These are phyloP conservation scores for Apiospora arundinis DNA, from an alignment of 2,329 filamentous ascomycete species.

Conservation along the genomic window DNA sequence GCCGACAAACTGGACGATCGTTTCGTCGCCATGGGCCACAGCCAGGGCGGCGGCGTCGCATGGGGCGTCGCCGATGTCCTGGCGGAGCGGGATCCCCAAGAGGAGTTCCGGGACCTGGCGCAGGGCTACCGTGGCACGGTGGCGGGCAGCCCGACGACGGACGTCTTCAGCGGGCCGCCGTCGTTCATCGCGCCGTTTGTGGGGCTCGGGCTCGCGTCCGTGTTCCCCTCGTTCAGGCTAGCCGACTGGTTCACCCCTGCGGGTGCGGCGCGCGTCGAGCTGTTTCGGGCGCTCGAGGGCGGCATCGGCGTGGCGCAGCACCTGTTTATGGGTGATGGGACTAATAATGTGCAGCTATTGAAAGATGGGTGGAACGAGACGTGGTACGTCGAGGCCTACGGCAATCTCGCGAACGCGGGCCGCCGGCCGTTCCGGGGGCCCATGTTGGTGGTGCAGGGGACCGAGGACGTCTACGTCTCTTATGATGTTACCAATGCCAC, in stretches of 20 bases:
- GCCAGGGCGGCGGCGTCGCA: constrained; percentile 51
- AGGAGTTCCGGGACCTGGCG: constrained; percentile 39
- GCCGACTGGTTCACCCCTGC: constrained; percentile 37
- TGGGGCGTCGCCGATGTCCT: constrained; percentile 46
- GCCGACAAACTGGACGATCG: constrained; percentile 38
- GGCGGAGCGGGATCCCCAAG: constrained; percentile 23
- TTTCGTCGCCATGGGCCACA: constrained; percentile 54
- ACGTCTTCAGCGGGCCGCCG: constrained; percentile 27
- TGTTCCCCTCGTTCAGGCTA: constrained; percentile 37
- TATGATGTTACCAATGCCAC: constrained; percentile 27
- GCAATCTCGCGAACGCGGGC: constrained; percentile 36
- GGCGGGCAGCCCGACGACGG: constrained; percentile 38
- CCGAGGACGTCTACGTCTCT: constrained; percentile 31
- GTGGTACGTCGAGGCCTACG: constrained; percentile 32
- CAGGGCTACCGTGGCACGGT: constrained; percentile 46
- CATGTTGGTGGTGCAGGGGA: constrained; percentile 46
- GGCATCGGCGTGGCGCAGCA: constrained; percentile 28
- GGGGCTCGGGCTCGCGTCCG: constrained; percentile 29
- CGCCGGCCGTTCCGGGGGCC: constrained; percentile 42
- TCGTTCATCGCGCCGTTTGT: constrained; percentile 31
- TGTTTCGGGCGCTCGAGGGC: constrained; percentile 32
- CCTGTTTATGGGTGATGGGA: constrained; percentile 25
- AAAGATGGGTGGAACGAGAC: constrained; percentile 31
- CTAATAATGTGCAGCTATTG: constrained; percentile 19
- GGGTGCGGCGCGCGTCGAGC: constrained; percentile 30